Evolutionary conservation across 2,329 filamentous ascomycete genomes (phyloP).

Genomic region (Epichloe typhina): DNA sequence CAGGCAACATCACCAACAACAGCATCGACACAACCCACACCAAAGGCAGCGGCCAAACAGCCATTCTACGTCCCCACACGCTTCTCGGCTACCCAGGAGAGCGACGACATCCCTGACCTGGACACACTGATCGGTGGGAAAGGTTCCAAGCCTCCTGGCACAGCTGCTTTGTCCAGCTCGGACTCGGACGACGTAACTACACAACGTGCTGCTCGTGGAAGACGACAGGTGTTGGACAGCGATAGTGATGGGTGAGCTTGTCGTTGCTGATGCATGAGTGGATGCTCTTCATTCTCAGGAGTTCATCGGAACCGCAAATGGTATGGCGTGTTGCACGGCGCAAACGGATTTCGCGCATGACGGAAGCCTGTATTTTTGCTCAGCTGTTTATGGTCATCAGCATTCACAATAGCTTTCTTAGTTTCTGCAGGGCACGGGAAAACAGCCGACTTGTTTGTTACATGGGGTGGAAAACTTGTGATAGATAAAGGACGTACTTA

Average conservation of each 20-base stretch:
- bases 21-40: conserved; percentile 9
- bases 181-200: conserved; percentile 10
- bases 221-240: conserved; percentile 18
- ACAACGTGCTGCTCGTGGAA: conserved; percentile 12
- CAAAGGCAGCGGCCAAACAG: conserved; percentile 9
- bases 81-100: conserved; percentile 28
- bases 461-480: no score
- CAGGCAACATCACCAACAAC: conserved; percentile 16
- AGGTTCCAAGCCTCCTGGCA: not conserved
- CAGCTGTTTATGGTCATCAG: not conserved
- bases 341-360: not conserved
- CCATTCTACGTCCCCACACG: conserved; percentile 26
- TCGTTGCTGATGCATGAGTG: not conserved
- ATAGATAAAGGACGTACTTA: no score
- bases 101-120: conserved; percentile 24
- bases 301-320: not conserved
- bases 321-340: not conserved
- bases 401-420: not conserved
- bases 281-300: not conserved
- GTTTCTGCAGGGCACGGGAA: not conserved
- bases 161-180: conserved; percentile 7
- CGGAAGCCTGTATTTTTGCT: not conserved
- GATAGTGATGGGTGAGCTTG: conserved; percentile 15
- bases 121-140: conserved; percentile 14
- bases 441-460: no score